These are phyloP conservation scores for Botrytis elliptica DNA, from an alignment of 2,329 filamentous ascomycete species.

Conservation along the genomic window DNA sequence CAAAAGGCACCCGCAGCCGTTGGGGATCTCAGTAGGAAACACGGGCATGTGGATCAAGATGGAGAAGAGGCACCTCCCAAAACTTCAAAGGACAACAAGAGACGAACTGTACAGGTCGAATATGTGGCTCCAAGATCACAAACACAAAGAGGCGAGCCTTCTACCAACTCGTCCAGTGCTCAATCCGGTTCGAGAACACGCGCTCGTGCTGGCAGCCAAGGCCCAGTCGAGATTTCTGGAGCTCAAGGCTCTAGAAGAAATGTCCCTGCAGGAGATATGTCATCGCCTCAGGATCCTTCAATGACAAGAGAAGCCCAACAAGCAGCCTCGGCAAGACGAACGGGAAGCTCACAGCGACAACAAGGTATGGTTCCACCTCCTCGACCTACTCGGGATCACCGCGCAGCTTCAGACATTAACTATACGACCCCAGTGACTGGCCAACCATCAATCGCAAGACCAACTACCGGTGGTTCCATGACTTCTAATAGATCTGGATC, in stretches of 20 bases:
- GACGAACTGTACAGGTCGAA: conserved; percentile 93
- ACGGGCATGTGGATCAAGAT: conserved; percentile 70
- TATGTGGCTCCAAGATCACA: conserved; percentile 91
- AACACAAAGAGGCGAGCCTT: conserved; percentile 63
- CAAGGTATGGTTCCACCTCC: conserved; percentile 47
- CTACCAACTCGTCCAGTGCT: conserved; percentile 31
- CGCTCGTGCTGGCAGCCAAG: conserved; percentile 54
- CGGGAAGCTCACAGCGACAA: conserved; percentile 36
- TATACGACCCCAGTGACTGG: conserved; percentile 50
- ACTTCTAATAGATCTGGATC: conserved; percentile 56
- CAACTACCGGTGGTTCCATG: conserved; percentile 80
- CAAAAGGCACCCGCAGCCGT: conserved; percentile 53
- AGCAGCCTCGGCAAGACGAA: conserved; percentile 44
- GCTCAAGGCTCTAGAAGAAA: conserved; percentile 37
- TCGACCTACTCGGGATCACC: conserved; percentile 51
- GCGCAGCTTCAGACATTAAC: conserved; percentile 54
- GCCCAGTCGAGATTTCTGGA: conserved; percentile 46
- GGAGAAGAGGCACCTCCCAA: conserved; percentile 63
- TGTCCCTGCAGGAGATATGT: conserved; percentile 53
- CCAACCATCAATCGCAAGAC: conserved; percentile 51
- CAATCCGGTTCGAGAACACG: conserved; percentile 47
- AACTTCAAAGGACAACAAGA: conserved; percentile 75
- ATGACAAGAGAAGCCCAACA: conserved; percentile 49
- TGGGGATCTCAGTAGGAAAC: conserved; percentile 68
- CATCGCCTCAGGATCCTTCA: conserved; percentile 58